Conservation (phyloP, 2,329 filamentous ascomycete genomes). For the Dothideomycetes sp. region DNA sequence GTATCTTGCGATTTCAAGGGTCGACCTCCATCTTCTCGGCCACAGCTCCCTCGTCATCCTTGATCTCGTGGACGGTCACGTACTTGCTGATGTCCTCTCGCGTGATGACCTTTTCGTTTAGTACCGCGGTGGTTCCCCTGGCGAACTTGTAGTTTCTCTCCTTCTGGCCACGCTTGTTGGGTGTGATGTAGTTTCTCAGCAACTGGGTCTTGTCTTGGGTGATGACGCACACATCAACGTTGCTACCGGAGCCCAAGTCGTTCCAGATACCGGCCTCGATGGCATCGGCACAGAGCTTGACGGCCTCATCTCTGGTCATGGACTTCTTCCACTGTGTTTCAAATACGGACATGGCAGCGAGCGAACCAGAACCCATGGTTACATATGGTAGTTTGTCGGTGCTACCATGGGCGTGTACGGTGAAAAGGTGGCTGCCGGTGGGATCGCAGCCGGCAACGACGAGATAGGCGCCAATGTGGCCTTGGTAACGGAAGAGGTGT, state of each 20-base stretch:
- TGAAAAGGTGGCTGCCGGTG: slow-evolving; percentile 90
- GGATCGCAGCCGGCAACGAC: slow-evolving; percentile 95
- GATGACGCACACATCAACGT: slow-evolving; percentile 94
- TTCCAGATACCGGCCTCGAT: slow-evolving; percentile 98
- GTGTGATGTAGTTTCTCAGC: slow-evolving; percentile 84
- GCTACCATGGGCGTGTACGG: slow-evolving; percentile 94
- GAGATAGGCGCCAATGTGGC: slow-evolving; percentile 94
- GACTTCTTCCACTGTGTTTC: slow-evolving; percentile 87
- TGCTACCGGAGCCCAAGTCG: slow-evolving; percentile 91
- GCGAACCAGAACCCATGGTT: slow-evolving; percentile 92
- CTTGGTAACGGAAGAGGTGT: slow-evolving; percentile 97
- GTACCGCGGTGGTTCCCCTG: slow-evolving; percentile 83
- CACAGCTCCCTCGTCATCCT: slow-evolving; percentile 50
- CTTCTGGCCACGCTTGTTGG: slow-evolving; percentile 85
- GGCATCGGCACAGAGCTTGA: slow-evolving; percentile 72
- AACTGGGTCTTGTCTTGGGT: slow-evolving; percentile 90
- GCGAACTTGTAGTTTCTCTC: slow-evolving; percentile 85
- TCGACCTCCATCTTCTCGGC: slow-evolving; percentile 58
- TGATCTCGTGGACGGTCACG: slow-evolving; percentile 79
- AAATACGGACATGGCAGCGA: slow-evolving; percentile 96
- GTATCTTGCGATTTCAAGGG: too few relatives aligned
- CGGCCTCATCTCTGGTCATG: slow-evolving; percentile 67
- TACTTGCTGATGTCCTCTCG: slow-evolving; percentile 92
- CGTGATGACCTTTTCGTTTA: slow-evolving; percentile 93
- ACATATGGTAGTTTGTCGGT: slow-evolving; percentile 99